Base-by-base conservation (phyloP, 2,329 filamentous ascomycete genomes). In the Aspergillus proliferans region DNA sequence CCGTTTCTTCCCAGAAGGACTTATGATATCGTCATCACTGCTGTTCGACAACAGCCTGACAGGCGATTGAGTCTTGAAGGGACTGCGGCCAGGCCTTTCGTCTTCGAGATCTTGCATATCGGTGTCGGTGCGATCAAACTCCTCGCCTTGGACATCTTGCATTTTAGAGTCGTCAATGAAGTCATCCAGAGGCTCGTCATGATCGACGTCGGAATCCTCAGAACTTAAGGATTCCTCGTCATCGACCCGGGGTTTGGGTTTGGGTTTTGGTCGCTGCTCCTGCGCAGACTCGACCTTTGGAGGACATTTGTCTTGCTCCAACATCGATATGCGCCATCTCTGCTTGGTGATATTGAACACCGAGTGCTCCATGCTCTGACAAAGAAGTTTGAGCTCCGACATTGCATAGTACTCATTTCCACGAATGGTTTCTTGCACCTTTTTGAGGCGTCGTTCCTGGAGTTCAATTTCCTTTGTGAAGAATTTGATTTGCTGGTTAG, bases 321-420 rank as follows among this genome's bases (percentile, higher is more conserved):
- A 66, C 2, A 76, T 61, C 8, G 61, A 59, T 30, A 74, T 63
- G 44, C 71, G 72, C 75, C 76, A 82, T 24, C 62, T 61, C 21
- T 62, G 58, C 22, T 59, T 58, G 53, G 74, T 63, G 44, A 79
- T 78, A 47, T 86, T 78, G 33, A 80, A 77, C 1, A 95, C 68
- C 3, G 77, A 88, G 4, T 74, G 71, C 51, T 92, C 83, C 47
- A 95, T 70, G 33, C 71, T 77, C 9, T 70, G 67, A 44, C 83
- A 82, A 57, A 82, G 79, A 5, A 67, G 70, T 22, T 73, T 69
- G 12, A 93, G 62, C 12, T 83, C 75, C 58, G 19, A 71, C 69
- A 6, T 71, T 78, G 9, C 68, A 64, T 79, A 42, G 47, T 84
- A 88, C 26, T 73, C 62, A 14, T 77, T 69, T 1, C 63, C 57